These are phyloP conservation scores for Rhodotorula sp. DNA, from an alignment of 1,284 basidiomycete genomes.

Conservation along the genomic window DNA sequence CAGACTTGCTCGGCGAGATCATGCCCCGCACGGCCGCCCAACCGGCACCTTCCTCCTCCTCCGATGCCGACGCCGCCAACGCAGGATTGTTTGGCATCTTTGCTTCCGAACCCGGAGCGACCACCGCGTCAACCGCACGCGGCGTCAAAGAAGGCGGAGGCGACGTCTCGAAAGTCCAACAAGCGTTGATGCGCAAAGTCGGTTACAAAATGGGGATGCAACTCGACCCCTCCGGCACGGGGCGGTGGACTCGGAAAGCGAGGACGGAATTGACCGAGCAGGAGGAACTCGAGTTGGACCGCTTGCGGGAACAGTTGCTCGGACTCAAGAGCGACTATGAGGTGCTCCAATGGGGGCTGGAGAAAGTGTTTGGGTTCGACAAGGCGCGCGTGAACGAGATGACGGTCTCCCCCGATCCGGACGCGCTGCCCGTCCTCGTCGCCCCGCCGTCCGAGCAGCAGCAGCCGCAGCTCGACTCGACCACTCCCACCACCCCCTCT, in stretches of 20 bases:
- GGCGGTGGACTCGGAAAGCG: background rate
- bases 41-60: background rate
- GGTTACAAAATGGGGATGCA: background rate
- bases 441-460: background rate
- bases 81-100: conserved; percentile 10
- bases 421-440: background rate
- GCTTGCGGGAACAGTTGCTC: conserved; percentile 17
- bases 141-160: background rate
- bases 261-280: conserved; percentile 1
- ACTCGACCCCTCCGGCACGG: background rate
- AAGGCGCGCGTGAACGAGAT: background rate
- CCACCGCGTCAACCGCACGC: background rate
- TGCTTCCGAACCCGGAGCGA: background rate
- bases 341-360: conserved; percentile 19
- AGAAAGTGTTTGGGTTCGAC: conserved; percentile 22
- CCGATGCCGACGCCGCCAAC: too few relatives aligned
- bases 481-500: too few relatives aligned
- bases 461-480: background rate
- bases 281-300: conserved; percentile 24
- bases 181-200: conserved; percentile 13
- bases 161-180: conserved; percentile 8
- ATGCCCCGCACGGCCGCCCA: conserved; percentile 23
- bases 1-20: conserved; percentile 35
- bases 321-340: conserved; percentile 15
- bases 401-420: conserved; percentile 21